Base-by-base conservation (phyloP, 768 basidiomycete genomes). In the Mycena latifolia region DNA sequence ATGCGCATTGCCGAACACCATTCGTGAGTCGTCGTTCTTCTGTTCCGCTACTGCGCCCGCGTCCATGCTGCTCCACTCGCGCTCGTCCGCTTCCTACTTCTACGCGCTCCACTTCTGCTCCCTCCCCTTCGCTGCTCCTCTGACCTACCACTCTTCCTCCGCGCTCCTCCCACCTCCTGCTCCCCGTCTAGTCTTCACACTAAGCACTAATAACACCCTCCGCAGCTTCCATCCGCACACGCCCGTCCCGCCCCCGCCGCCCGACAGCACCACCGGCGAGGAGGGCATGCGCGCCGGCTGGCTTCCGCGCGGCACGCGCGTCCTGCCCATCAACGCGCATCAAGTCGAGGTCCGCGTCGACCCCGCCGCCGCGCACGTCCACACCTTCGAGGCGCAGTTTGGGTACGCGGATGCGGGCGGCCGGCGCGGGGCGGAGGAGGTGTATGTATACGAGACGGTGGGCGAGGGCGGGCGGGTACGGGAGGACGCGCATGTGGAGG, bases 1-100 rank as follows among this genome's bases (percentile, higher is more conserved):
- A 79, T 86, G 77, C 77, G 79, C 12, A 76, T 86, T 18, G 77
- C 78, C 37, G 85, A 86, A 68, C 82, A 85, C n/a, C n/a, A n/a
- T n/a, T n/a, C n/a, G n/a, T n/a, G n/a, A n/a, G n/a, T n/a, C n/a
- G n/a, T n/a, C n/a, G n/a, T n/a, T n/a, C n/a, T n/a, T n/a, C n/a
- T n/a, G n/a, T n/a, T 56, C 79, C 31, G 5, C 31, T 33, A 5
- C 31, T 5, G 20, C 52, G 52, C 24, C n/a, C 24, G 33, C 37
- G 14, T 17, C 25, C 31, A 33, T 11, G 31, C 31, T 33, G 31
- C 3, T 1, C n/a, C n/a, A n/a, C n/a, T n/a, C n/a, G n/a, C n/a
- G n/a, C n/a, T n/a, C n/a, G n/a, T n/a, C n/a, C n/a, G n/a, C n/a
- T n/a, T n/a, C n/a, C n/a, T n/a, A n/a, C n/a, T n/a, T n/a, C n/a